Evolutionary conservation across 805 yeast species (phyloP), one percentile per base, ranked within the genome.

Genomic region (Naumovozyma baii): DNA sequence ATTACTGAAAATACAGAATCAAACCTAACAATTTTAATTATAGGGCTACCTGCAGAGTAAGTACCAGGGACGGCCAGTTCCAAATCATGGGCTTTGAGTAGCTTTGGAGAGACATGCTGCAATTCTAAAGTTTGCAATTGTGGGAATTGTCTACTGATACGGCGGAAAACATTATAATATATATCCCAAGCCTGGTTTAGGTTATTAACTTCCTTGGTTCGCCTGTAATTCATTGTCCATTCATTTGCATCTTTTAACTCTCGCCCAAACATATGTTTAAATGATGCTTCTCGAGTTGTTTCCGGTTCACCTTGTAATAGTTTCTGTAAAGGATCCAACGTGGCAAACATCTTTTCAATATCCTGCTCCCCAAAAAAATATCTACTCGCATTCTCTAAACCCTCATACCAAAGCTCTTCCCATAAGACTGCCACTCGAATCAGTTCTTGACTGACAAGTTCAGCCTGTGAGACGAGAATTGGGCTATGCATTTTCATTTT

Each of bases 381-480:
- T 40, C 95, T 69, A 1, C 95, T 85, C 0, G 96, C 96, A 66
- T 88, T 96, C 57, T 88, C 97, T 20, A 88, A 67, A 3, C 94
- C 96, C 61, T 87, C 96, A 50, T 86, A 86, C 97, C 97, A 88
- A 55, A 83, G 80, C 54, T 88, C 97, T 52, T 85, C 94, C 95
- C 96, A 87, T 42, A 90, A 64, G 4, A 88, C 95, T 1, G 96
- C 95, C 16, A 87, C 94, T 48, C 96, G 69, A 46, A 90, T 87
- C 40, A 88, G 73, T 54, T 90, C 96, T 47, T 80, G 78, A 63
- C 94, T 81, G 14, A 88, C 95, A 39, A 86, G 60, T 50, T 85
- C 95, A 0, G 95, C 85, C 56, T 88, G 96, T 43, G 80, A 83
- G 28, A 88, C 95, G 42, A 88, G 66, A 0, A 66, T 63, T 0